phyloP scores from a whole-genome alignment of 2,329 filamentous ascomycete genomes.

The Fusarium algeriense region DNA sequence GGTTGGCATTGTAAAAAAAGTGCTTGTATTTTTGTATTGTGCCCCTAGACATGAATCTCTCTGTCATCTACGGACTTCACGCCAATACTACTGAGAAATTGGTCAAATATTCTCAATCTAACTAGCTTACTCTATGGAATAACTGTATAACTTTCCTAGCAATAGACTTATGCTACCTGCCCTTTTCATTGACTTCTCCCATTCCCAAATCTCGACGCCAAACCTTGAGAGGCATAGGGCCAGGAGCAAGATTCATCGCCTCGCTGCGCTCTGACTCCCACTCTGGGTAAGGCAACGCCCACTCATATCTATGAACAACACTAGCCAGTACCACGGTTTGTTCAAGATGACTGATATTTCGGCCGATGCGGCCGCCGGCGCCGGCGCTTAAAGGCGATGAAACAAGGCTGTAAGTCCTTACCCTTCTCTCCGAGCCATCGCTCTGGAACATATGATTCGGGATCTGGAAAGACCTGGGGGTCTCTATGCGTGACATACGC shows the following conservation, averaged over 20 bases:
- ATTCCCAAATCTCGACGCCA: constrained; percentile 36
- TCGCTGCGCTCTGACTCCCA: constrained; percentile 40
- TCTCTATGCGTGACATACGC: constrained; percentile 55
- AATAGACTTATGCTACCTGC: background rate
- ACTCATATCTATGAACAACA: constrained; percentile 58
- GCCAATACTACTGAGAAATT: background rate
- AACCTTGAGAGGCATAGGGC: constrained; percentile 43
- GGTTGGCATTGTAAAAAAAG: too few relatives aligned
- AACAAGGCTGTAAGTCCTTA: constrained; percentile 52
- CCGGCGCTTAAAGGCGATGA: constrained; percentile 59
- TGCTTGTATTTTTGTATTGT: too few relatives aligned
- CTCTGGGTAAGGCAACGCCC: constrained; percentile 44
- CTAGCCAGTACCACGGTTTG: constrained; percentile 59
- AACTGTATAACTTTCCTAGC: too few relatives aligned
- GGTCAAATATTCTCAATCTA: background rate
- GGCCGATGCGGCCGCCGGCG: constrained; percentile 57
- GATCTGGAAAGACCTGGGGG: constrained; percentile 54
- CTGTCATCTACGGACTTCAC: background rate
- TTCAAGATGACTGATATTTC: constrained; percentile 58
- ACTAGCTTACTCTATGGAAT: background rate
- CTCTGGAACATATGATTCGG: constrained; percentile 55
- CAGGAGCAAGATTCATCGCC: constrained; percentile 39
- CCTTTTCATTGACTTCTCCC: constrained; percentile 22
- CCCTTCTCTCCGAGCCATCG: constrained; percentile 55
- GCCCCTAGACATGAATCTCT: background rate